Conservation (phyloP, 164 flowering plant genomes). For the Tetracentron sinense region DNA sequence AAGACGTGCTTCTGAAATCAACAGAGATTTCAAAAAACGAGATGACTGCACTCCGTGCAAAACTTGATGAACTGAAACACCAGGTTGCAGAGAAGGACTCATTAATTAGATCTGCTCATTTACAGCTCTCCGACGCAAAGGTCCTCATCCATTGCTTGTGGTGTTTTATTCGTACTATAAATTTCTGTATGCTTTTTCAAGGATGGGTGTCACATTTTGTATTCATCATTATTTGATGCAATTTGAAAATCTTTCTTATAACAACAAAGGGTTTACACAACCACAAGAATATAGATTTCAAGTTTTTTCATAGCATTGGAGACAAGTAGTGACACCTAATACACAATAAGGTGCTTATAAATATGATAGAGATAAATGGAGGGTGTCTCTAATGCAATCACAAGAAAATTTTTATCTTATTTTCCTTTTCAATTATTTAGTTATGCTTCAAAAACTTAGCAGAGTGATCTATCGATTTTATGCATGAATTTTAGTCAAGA, state of each 20-base stretch:
- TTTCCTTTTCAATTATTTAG: too few species aligned
- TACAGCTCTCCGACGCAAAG: conserved; percentile 82
- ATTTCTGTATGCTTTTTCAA: too few species aligned
- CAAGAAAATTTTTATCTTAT: too few species aligned
- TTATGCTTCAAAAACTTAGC: too few species aligned
- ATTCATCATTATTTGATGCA: neutral
- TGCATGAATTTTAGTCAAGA: too few species aligned
- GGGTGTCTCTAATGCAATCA: too few species aligned
- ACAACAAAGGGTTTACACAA: neutral
- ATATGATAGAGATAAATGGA: too few species aligned
- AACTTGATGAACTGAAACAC: conserved; percentile 50
- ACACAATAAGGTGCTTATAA: neutral
- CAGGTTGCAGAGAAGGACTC: conserved; percentile 64
- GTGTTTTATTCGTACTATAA: neutral
- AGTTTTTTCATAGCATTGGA: neutral
- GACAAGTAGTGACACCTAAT: neutral
- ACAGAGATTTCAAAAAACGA: conserved; percentile 49
- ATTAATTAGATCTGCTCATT: conserved; percentile 53
- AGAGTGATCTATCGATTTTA: neutral
- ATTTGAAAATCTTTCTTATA: too few species aligned
- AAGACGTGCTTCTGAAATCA: conserved; percentile 70
- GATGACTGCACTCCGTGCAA: conserved; percentile 33
- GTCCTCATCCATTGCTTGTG: conserved; percentile 25
- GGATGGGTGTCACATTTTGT: neutral
- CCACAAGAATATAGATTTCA: neutral